phyloP scores from a whole-genome alignment of 306 rosid genomes.

The Quercus dentata region DNA sequence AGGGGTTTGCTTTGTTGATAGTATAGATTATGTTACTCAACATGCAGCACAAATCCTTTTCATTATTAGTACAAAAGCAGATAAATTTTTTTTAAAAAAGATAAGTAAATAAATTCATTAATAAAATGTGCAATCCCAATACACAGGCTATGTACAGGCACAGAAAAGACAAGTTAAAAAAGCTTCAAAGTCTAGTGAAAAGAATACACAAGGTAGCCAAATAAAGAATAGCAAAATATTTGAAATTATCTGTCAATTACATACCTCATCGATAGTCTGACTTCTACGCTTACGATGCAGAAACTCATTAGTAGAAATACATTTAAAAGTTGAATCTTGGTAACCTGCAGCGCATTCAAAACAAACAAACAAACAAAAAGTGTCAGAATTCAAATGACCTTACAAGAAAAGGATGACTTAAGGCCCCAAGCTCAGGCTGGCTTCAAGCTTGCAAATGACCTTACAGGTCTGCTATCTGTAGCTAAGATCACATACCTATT shows the following conservation, averaged over 20 bases:
- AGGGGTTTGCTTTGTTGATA: neutral
- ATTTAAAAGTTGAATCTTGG: constrained; percentile 66
- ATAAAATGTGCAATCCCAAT: too few species aligned
- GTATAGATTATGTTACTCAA: neutral
- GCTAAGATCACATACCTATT: constrained; percentile 40
- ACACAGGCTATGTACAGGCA: too few species aligned
- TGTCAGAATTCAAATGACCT: constrained; percentile 18
- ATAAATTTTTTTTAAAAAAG: neutral
- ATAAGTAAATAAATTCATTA: too few species aligned
- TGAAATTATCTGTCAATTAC: constrained; percentile 10
- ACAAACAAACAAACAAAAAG: constrained; percentile 2
- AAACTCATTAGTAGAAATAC: constrained; percentile 70
- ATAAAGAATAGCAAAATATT: neutral
- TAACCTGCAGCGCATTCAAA: constrained; percentile 45
- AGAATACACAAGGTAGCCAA: neutral
- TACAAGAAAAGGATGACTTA: constrained; percentile 2
- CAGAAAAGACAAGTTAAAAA: neutral
- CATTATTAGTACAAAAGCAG: neutral
- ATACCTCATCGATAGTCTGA: constrained; percentile 93
- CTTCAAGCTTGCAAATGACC: constrained; percentile 12
- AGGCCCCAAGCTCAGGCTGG: constrained; percentile 9
- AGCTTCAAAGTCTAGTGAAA: neutral
- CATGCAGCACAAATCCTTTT: neutral
- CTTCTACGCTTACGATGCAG: constrained; percentile 80
- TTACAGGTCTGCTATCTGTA: constrained; percentile 8